Evolutionary conservation across 2,329 filamentous ascomycete species (phyloP).

Genomic region (Lasiodiplodia sp.): DNA sequence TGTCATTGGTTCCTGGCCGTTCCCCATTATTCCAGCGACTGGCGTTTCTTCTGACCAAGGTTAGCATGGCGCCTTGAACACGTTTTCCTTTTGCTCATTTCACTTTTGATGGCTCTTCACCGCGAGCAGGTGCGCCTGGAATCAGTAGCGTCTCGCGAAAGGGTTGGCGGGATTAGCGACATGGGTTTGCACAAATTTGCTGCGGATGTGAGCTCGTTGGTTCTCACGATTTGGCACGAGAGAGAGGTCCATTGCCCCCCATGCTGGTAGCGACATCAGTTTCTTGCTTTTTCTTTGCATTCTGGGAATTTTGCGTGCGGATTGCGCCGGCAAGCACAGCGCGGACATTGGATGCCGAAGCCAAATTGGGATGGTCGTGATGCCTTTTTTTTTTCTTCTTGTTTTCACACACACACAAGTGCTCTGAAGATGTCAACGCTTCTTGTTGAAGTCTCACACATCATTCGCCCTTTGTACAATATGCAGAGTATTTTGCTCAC

Average conservation of each 20-base stretch:
- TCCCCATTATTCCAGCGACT: constrained; percentile 19
- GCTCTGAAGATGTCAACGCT: background rate
- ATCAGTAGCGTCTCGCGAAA: constrained; percentile 2
- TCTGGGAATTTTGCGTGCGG: background rate
- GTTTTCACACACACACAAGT: background rate
- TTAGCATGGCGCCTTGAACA: constrained; percentile 18
- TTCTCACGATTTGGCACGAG: constrained; percentile 16
- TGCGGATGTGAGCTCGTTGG: constrained; percentile 7
- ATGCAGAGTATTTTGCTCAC: background rate
- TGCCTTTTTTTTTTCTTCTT: background rate
- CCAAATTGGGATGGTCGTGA: constrained; percentile 2
- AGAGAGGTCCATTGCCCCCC: constrained; percentile 1
- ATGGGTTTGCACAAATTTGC: constrained; percentile 13
- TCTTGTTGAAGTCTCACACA: background rate
- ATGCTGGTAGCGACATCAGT: background rate
- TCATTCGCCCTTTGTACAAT: background rate
- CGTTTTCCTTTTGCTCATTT: background rate
- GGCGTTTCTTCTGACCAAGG: constrained; percentile 21
- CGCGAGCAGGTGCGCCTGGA: background rate
- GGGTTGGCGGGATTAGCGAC: constrained; percentile 6
- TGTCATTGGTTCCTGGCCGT: background rate
- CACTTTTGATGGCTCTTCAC: constrained; percentile 10
- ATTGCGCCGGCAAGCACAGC: background rate
- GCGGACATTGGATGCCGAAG: background rate
- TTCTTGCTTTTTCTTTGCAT: background rate